Percentiles rank a stretch among this genome's conserved stretches.
Conservation (phyloP, 139 green algal species). For the Asterochloris erici region DNA sequence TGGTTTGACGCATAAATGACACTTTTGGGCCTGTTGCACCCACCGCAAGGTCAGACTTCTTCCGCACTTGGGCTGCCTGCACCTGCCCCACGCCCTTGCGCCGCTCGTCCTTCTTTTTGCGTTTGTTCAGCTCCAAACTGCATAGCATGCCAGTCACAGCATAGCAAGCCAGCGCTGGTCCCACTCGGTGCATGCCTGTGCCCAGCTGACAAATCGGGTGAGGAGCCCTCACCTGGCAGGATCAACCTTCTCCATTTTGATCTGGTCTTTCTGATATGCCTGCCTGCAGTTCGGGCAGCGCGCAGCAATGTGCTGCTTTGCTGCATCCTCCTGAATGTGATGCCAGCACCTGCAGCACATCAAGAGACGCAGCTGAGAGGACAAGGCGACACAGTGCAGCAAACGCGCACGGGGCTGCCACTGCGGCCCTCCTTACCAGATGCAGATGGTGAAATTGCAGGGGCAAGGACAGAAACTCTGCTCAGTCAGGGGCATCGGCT, state of each 20-base stretch:
- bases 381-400: constrained; percentile 63
- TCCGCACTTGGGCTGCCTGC: no score
- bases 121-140: no score
- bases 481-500: no score
- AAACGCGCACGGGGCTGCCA: constrained; percentile 55
- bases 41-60: no score
- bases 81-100: no score
- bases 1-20: no score
- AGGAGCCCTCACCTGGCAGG: constrained; percentile 7
- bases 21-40: no score
- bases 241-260: constrained; percentile 35
- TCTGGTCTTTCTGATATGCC: constrained; percentile 77
- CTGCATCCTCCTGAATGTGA: constrained; percentile 80
- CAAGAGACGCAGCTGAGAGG: constrained; percentile 38
- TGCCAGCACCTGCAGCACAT: constrained; percentile 82
- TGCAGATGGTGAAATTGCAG: constrained; percentile 42
- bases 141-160: no score
- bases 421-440: constrained; percentile 86
- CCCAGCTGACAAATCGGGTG: background rate
- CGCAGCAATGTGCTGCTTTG: constrained; percentile 56
- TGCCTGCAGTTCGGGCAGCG: constrained; percentile 81
- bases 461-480: background rate
- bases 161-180: no score
- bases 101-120: no score
- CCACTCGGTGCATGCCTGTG: no score